Percentiles rank a stretch among this genome's conserved stretches.
Evolutionary conservation across 1,284 basidiomycete genomes (phyloP).

Genomic region (Ustilago hordei): DNA sequence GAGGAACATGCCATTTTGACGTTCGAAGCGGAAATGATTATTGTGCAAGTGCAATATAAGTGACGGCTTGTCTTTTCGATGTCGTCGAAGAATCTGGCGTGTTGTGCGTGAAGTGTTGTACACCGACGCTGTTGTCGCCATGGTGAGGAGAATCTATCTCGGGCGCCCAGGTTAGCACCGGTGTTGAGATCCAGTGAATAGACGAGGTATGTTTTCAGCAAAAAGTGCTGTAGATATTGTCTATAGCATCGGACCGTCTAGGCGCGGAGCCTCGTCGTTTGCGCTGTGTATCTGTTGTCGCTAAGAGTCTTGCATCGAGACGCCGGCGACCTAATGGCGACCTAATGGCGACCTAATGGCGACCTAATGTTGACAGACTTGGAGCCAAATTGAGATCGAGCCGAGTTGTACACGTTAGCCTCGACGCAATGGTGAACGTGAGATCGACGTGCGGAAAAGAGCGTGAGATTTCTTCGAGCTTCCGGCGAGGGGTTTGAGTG

Average conservation of each 20-base stretch:
- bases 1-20: conserved; percentile 65
- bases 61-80: conserved; percentile 64
- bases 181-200: not conserved
- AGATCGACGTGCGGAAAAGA: not conserved
- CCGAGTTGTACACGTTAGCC: too few species aligned
- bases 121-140: conserved; percentile 66
- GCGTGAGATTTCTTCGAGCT: not conserved
- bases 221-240: not conserved
- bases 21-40: conserved; percentile 65
- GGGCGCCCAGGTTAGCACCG: not conserved
- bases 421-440: too few species aligned
- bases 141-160: conserved; percentile 13
- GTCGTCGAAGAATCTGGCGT: conserved; percentile 64
- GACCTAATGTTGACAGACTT: too few species aligned
- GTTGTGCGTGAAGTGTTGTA: conserved; percentile 67
- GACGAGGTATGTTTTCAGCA: not conserved
- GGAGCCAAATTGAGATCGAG: too few species aligned
- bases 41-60: conserved; percentile 64
- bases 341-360: not conserved
- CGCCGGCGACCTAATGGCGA: not conserved
- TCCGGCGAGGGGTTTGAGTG: not conserved
- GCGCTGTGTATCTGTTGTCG: not conserved
- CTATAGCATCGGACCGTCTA: not conserved
- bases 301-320: not conserved
- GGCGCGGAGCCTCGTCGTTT: not conserved